These are phyloP conservation scores for Diaporthe sp. DNA, from an alignment of 2,329 filamentous ascomycete species.

Conservation along the genomic window DNA sequence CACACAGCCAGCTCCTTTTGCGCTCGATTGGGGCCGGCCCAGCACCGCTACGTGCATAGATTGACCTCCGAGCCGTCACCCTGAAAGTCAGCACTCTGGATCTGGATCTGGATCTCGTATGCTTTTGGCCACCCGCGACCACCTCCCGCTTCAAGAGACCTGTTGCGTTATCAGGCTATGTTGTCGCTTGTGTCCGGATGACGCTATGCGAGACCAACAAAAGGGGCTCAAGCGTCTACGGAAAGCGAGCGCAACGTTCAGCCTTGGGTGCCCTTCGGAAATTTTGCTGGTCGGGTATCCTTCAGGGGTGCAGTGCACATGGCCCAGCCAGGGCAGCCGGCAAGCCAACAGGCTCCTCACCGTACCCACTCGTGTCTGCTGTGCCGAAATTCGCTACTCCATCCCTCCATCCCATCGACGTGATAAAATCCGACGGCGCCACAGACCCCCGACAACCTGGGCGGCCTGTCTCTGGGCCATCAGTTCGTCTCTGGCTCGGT, in stretches of 20 bases:
- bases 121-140: background rate
- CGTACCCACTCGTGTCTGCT: conserved; percentile 37
- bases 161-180: background rate
- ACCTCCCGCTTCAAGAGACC: conserved; percentile 8
- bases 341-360: conserved; percentile 24
- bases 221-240: conserved; percentile 33
- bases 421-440: conserved; percentile 31
- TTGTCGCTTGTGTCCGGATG: conserved; percentile 21
- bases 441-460: conserved; percentile 9
- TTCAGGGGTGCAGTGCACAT: conserved; percentile 29
- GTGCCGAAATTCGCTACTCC: conserved; percentile 40
- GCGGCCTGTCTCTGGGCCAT: conserved; percentile 7
- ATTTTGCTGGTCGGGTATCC: conserved; percentile 34
- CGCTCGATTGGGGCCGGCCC: background rate
- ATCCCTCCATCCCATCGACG: conserved; percentile 19
- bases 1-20: conserved; percentile 31
- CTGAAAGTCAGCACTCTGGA: background rate
- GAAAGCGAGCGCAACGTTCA: conserved; percentile 40
- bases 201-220: conserved; percentile 24
- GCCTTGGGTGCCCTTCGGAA: conserved; percentile 37
- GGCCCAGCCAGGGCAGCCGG: conserved; percentile 2
- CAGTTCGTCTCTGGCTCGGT: background rate
- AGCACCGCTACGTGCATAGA: background rate
- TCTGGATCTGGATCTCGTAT: background rate
- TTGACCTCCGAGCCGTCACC: background rate